These are phyloP conservation scores for Sporothrix euskadiensis DNA, from an alignment of 2,329 filamentous ascomycete species.

Conservation along the genomic window DNA sequence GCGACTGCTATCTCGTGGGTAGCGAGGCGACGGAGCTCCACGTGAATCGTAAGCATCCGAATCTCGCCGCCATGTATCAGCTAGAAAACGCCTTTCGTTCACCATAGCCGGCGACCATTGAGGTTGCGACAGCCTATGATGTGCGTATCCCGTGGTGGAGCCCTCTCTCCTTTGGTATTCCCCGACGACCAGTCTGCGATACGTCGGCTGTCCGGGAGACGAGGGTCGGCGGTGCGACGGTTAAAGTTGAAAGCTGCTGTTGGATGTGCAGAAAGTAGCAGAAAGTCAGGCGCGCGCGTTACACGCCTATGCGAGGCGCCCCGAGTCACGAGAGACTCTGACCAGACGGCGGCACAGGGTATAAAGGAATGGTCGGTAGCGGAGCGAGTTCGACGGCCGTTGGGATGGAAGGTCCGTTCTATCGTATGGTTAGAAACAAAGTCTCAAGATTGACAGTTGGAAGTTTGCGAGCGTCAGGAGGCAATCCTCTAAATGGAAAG, in stretches of 20 bases:
- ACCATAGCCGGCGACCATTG: conserved; percentile 11
- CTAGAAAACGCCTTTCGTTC: background rate
- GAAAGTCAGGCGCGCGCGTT: background rate
- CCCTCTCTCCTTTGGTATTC: background rate
- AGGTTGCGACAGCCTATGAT: background rate
- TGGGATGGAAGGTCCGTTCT: background rate
- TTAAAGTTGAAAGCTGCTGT: background rate
- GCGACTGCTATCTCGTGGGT: conserved; percentile 4
- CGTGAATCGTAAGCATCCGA: conserved; percentile 16
- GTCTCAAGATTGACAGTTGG: background rate
- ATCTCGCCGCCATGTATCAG: conserved; percentile 2
- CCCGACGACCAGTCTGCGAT: background rate
- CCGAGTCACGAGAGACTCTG: background rate
- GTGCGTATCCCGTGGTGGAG: background rate
- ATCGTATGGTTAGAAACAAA: background rate
- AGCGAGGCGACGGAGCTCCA: background rate
- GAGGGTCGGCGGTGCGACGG: background rate
- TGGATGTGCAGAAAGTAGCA: background rate
- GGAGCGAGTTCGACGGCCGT: background rate
- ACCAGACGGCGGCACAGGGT: background rate
- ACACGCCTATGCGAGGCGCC: background rate
- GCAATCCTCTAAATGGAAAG: background rate
- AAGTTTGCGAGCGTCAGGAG: background rate
- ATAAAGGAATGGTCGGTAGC: background rate
- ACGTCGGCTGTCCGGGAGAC: background rate